Evolutionary conservation across 2,329 filamentous ascomycete species (phyloP).

Genomic region (Escovopsis sp.): DNA sequence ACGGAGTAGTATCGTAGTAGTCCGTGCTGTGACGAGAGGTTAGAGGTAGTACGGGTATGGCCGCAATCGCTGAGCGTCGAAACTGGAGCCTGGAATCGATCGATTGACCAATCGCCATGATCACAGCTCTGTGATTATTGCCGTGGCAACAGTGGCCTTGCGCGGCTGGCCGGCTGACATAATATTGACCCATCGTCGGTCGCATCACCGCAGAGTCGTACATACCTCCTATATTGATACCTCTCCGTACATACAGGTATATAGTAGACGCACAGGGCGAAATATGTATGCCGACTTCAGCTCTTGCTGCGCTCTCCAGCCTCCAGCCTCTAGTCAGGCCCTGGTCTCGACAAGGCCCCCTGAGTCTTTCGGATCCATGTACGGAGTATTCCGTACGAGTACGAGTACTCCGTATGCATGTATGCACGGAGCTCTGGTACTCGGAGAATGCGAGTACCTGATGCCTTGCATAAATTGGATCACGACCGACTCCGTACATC

Average conservation of each 20-base stretch:
- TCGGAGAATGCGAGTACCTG: background rate
- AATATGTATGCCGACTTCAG: background rate
- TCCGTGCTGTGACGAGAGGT: too few relatives aligned
- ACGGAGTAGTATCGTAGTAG: background rate
- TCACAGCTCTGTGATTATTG: conserved; percentile 7
- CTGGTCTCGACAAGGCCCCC: background rate
- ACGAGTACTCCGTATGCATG: too few relatives aligned
- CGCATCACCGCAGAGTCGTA: too few relatives aligned
- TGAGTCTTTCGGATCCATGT: background rate
- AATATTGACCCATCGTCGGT: background rate
- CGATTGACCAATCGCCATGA: too few relatives aligned
- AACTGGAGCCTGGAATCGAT: background rate
- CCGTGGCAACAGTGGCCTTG: conserved; percentile 11
- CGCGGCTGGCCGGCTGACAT: background rate
- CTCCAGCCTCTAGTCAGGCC: too few relatives aligned
- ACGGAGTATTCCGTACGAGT: too few relatives aligned
- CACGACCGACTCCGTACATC: conserved; percentile 3
- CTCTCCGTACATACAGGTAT: too few relatives aligned
- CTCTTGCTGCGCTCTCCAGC: background rate
- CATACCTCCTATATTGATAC: too few relatives aligned
- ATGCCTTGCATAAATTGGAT: background rate
- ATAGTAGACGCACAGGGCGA: too few relatives aligned
- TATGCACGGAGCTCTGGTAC: too few relatives aligned
- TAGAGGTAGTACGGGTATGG: background rate
- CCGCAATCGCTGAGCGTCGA: too few relatives aligned